Conservation (phyloP, 805 yeast species). For the Wickerhamomyces canadensis region DNA sequence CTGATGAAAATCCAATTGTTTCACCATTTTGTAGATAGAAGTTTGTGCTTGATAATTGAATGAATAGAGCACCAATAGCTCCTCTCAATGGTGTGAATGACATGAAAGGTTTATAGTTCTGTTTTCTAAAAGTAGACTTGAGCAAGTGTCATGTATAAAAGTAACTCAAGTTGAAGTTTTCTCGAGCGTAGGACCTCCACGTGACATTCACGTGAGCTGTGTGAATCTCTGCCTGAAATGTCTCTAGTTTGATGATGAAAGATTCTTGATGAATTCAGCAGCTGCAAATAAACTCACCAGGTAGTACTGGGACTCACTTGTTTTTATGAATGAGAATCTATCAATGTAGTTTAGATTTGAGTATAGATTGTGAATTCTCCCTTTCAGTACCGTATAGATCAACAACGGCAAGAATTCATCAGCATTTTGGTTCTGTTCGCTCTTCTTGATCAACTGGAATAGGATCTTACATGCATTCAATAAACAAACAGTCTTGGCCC, state of each 20-base stretch:
- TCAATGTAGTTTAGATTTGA: conserved; percentile 85
- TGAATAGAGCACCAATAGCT: conserved; percentile 39
- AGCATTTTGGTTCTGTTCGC: conserved; percentile 69
- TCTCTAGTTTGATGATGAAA: too few species aligned
- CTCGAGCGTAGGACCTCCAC: too few species aligned
- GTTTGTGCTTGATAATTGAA: conserved; percentile 41
- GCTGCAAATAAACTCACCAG: conserved; percentile 90
- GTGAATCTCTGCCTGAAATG: too few species aligned
- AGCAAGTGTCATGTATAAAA: too few species aligned
- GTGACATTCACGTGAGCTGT: too few species aligned
- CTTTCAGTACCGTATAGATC: conserved; percentile 70
- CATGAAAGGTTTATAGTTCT: conserved; percentile 4
- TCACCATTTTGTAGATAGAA: conserved; percentile 35
- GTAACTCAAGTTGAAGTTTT: too few species aligned
- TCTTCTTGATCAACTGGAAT: conserved; percentile 75
- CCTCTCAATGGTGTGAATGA: conserved; percentile 39
- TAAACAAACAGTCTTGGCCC: conserved; percentile 90
- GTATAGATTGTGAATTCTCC: conserved; percentile 57
- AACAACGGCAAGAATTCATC: conserved; percentile 90
- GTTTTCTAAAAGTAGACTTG: too few species aligned
- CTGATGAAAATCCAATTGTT: conserved; percentile 43
- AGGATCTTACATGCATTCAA: conserved; percentile 90
- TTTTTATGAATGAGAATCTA: conserved; percentile 67
- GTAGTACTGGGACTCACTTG: conserved; percentile 90
- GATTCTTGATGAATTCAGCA: conserved; percentile 63